Percentiles rank a stretch among this genome's conserved stretches.
Conservation (phyloP, 2,329 filamentous ascomycete species). For the Xylaria sp. region DNA sequence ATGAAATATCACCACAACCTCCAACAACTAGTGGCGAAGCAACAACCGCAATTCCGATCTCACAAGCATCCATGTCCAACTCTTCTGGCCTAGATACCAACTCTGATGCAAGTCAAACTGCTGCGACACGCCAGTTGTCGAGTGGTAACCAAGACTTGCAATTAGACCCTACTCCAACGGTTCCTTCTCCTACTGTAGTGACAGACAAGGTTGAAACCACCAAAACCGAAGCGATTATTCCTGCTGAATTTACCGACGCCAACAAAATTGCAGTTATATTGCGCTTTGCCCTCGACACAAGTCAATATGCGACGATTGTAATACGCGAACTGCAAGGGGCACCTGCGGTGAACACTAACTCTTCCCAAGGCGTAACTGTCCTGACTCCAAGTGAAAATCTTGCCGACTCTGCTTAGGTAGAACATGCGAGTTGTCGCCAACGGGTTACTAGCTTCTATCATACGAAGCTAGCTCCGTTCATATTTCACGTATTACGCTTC, state of each 20-base stretch:
- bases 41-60: background rate
- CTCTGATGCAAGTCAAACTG: background rate
- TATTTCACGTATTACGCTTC: background rate
- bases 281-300: conserved; percentile 48
- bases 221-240: background rate
- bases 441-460: background rate
- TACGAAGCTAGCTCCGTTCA: background rate
- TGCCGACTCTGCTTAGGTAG: conserved; percentile 7
- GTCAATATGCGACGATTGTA: conserved; percentile 50
- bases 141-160: conserved; percentile 9
- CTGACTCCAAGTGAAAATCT: background rate
- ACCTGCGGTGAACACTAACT: conserved; percentile 9
- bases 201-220: conserved; percentile 15
- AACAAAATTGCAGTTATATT: conserved; percentile 50
- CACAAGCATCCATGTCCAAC: conserved; percentile 12
- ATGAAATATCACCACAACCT: conserved; percentile 3
- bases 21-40: conserved; percentile 8
- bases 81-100: background rate
- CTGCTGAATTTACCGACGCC: conserved; percentile 29
- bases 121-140: background rate
- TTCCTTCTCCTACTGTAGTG: conserved; percentile 4
- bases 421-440: background rate
- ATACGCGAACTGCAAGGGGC: conserved; percentile 49
- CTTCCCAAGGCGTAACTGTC: background rate
- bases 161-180: conserved; percentile 1